phyloP scores from a whole-genome alignment of 202 grass and related monocot species.

The Miscanthus sacchariflorus region DNA sequence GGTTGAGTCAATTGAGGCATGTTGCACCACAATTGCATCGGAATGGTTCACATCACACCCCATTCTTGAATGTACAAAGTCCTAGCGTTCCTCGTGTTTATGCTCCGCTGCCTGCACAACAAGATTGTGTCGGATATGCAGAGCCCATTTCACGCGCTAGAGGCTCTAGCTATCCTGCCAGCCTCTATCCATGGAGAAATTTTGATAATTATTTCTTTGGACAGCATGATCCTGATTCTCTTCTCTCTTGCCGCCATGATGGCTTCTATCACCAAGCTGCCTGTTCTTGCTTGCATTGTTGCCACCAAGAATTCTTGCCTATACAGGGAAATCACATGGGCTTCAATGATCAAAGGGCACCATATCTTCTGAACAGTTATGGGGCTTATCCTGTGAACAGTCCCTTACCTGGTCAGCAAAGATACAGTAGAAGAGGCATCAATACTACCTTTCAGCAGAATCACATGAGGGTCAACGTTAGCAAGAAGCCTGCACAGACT shows the following conservation, averaged over 20 bases:
- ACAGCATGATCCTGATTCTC: conserved; percentile 72
- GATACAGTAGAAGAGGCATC: conserved; percentile 50
- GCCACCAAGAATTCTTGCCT: conserved; percentile 71
- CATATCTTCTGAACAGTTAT: conserved; percentile 56
- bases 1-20: conserved; percentile 43
- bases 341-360: conserved; percentile 56
- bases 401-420: conserved; percentile 56
- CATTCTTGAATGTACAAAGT: conserved; percentile 45
- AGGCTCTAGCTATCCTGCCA: conserved; percentile 55
- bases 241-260: conserved; percentile 74
- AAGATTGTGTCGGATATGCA: conserved; percentile 55
- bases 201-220: conserved; percentile 73
- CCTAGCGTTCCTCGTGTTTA: conserved; percentile 50
- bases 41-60: conserved; percentile 42
- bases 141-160: conserved; percentile 53
- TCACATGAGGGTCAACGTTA: conserved; percentile 53
- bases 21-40: conserved; percentile 50
- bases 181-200: conserved; percentile 63
- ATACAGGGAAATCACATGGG: conserved; percentile 54
- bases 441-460: conserved; percentile 44
- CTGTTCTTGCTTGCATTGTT: conserved; percentile 82
- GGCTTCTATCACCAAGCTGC: conserved; percentile 81
- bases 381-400: conserved; percentile 42
- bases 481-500: conserved; percentile 61
- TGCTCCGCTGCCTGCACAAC: conserved; percentile 55